Base-by-base conservation (phyloP, 2,329 filamentous ascomycete genomes). In the Diaporthe nobilis region DNA sequence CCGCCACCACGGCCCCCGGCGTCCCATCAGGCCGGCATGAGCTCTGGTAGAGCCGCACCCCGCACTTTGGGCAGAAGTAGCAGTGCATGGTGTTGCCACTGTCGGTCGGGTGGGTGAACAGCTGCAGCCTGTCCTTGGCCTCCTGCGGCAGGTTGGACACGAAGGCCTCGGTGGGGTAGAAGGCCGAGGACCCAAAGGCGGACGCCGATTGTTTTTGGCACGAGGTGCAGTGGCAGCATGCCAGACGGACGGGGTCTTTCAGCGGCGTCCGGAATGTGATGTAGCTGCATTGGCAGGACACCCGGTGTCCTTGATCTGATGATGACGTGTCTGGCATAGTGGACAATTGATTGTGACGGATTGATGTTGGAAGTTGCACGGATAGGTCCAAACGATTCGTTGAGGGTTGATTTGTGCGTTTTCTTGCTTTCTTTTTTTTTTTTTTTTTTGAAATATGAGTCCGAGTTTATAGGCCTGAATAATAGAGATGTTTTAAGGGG, bases 31-130 rank as follows among this genome's bases (percentile, higher is more conserved):
- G 76, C 9, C 84, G 78, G 31, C 84, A 80, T 55, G 83, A 81
- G 60, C 86, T 85, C 77, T 90, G 88, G 37, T 89, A 79, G n/a
- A 89, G 71, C 17, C 88, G 84, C n/a, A 84, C 84, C 13, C 88
- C 88, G 78, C 82, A 83, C 15, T 25, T 49, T 42, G 78, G 79
- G 77, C 82, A 83, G 25, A 83, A 83, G 70, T 81, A 82, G 72
- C 84, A 85, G 65, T 84, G 81, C 81, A 84, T 81, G 9, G 76
- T 80, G 42, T 81, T 78, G 8, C 81, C 82, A 9, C 77, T 75
- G 2, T 83, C 80, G 3, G 81, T 78, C 31, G 78, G 78, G 28
- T 82, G 80, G 28, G 78, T 80, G 78, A 82, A 85, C 22, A 80
- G 60, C 20, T 73, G 71, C 4, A 84, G 76, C 72, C 78, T 79